phyloP scores from a whole-genome alignment of 768 basidiomycete genomes.

The Russula foetens region DNA sequence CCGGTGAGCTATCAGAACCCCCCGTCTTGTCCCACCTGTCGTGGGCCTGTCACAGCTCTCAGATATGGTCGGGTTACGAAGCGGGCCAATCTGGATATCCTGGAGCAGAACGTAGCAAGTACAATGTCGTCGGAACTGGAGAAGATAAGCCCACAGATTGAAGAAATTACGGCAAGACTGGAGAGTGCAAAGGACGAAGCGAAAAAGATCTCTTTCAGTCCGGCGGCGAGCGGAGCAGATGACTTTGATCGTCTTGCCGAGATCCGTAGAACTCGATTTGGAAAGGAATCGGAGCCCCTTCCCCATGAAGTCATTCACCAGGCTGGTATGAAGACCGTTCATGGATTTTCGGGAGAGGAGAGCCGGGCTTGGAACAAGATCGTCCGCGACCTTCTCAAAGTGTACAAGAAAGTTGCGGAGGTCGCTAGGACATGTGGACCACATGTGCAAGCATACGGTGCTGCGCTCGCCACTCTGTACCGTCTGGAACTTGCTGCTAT shows the following conservation, averaged over 20 bases:
- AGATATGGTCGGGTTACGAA: conserved; percentile 33
- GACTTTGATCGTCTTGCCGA: background rate
- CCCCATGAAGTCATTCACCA: conserved; percentile 2
- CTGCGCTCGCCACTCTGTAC: conserved; percentile 29
- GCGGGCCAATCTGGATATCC: conserved; percentile 30
- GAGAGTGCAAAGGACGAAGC: conserved; percentile 13
- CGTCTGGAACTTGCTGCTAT: conserved; percentile 24
- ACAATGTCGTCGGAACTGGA: conserved; percentile 24
- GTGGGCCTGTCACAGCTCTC: conserved; percentile 27
- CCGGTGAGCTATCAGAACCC: conserved; percentile 25
- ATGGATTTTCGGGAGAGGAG: conserved; percentile 21
- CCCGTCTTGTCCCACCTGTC: conserved; percentile 31
- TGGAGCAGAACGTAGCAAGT: conserved; percentile 32
- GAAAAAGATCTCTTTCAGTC: conserved; percentile 10
- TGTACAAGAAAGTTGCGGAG: conserved; percentile 23
- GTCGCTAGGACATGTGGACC: conserved; percentile 26
- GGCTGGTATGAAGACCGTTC: conserved; percentile 14
- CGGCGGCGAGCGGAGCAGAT: background rate
- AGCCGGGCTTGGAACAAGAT: conserved; percentile 23
- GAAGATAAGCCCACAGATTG: conserved; percentile 10
- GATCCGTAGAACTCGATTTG: background rate
- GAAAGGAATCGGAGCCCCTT: conserved; percentile 20
- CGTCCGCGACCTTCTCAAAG: conserved; percentile 19
- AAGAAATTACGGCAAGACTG: conserved; percentile 5
- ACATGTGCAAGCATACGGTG: conserved; percentile 29